phyloP scores from a whole-genome alignment of 1,284 basidiomycete genomes.

The Apiotrichum veenhuisii region DNA sequence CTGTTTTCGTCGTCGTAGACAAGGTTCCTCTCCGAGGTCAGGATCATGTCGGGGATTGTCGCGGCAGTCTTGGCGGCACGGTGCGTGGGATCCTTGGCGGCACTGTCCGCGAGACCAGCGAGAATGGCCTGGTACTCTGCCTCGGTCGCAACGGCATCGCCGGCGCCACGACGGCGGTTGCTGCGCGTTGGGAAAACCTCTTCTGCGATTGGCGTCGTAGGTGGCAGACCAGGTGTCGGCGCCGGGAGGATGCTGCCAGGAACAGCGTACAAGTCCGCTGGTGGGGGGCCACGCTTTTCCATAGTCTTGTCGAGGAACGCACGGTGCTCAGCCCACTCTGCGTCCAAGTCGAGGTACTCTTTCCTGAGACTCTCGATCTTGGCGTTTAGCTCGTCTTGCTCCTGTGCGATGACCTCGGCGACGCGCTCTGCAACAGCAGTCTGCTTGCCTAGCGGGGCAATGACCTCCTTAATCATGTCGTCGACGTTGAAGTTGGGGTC shows the following conservation, averaged over 20 bases:
- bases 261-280: constrained; percentile 34
- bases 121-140: constrained; percentile 97
- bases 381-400: constrained; percentile 54
- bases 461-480: constrained; percentile 17
- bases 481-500: constrained; percentile 11
- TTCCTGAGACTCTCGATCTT: constrained; percentile 60
- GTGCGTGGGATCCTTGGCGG: constrained; percentile 83
- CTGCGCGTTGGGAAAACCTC: constrained; percentile 30
- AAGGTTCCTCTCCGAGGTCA: constrained; percentile 60
- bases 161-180: constrained; percentile 46
- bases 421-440: constrained; percentile 18
- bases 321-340: constrained; percentile 69
- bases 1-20: constrained; percentile 80
- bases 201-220: constrained; percentile 29
- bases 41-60: constrained; percentile 85
- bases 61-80: constrained; percentile 86
- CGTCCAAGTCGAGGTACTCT: constrained; percentile 66
- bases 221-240: constrained; percentile 30
- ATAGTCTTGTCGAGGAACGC: constrained; percentile 57
- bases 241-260: constrained; percentile 30
- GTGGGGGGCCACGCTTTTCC: constrained; percentile 41
- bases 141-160: constrained; percentile 89
- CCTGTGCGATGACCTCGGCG: constrained; percentile 15
- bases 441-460: constrained; percentile 21
- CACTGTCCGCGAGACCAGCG: constrained; percentile 84